These are phyloP conservation scores for Tilletia walkeri DNA, from an alignment of 1,284 basidiomycete genomes.

Conservation along the genomic window DNA sequence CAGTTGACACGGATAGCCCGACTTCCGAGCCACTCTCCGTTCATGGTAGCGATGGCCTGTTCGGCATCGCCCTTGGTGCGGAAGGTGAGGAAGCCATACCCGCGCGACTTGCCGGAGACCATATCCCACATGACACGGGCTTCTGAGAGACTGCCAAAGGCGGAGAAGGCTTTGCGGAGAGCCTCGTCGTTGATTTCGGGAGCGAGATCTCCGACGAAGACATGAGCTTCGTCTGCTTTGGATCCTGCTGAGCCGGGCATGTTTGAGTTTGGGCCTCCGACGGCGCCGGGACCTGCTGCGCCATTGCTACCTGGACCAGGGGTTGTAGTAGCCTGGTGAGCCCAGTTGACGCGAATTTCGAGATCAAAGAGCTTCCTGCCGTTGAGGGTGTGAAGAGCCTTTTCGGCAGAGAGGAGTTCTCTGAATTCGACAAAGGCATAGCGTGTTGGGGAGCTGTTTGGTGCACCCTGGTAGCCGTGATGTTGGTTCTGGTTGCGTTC, in stretches of 20 bases:
- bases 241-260: slow-evolving; percentile 63
- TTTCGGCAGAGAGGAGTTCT: slow-evolving; percentile 95
- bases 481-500: slow-evolving; percentile 82
- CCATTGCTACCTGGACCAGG: slow-evolving; percentile 13
- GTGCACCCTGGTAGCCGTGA: slow-evolving; percentile 63
- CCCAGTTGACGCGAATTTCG: slow-evolving; percentile 55
- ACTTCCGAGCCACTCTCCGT: slow-evolving; percentile 97
- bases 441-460: slow-evolving; percentile 65
- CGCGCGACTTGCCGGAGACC: slow-evolving; percentile 95
- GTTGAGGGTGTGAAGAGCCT: slow-evolving; percentile 91
- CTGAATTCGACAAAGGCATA: slow-evolving; percentile 94
- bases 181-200: slow-evolving; percentile 98
- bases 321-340: slow-evolving; percentile 31
- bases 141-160: slow-evolving; percentile 90
- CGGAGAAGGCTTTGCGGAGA: slow-evolving; percentile 88
- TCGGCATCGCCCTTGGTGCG: slow-evolving; percentile 96
- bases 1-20: slow-evolving; percentile 98
- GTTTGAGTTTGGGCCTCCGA: slow-evolving; percentile 56
- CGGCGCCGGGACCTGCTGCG: slow-evolving; percentile 8
- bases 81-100: slow-evolving; percentile 89
- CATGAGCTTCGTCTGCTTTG: slow-evolving; percentile 95
- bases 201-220: slow-evolving; percentile 96
- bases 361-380: slow-evolving; percentile 97
- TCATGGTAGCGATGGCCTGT: slow-evolving; percentile 96
- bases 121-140: slow-evolving; percentile 99